Evolutionary conservation across 768 basidiomycete genomes (phyloP), one percentile per base, ranked within the genome.

Genomic region (Tulasnella sp.): DNA sequence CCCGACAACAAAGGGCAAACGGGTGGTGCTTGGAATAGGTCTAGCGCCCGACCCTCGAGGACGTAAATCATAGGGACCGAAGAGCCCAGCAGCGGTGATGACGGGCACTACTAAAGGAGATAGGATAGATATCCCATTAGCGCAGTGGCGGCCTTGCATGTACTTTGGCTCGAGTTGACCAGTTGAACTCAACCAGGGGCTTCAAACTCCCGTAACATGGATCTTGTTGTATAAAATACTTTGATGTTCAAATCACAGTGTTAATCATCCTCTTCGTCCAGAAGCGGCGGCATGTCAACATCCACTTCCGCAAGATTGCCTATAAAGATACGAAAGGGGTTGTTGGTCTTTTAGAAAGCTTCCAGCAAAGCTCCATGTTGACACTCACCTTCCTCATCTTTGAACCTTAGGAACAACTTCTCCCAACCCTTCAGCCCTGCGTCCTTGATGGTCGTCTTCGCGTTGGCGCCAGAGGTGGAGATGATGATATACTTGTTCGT

Each of bases 341-440:
- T n/a, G n/a, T n/a, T 11, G 42, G n/a, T n/a, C n/a, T n/a, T n/a
- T n/a, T n/a, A n/a, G n/a, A n/a, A n/a, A n/a, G n/a, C n/a, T n/a
- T n/a, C n/a, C 31, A 42, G 38, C 2, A 44, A 10, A 10, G 53
- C 17, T 22, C 7, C 7, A 49, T n/a, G 17, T n/a, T 21, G 15
- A 12, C 3, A 43, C 56, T 10, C 3, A 58, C 56, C 56, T 19
- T 58, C 30, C 12, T 22, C 56, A 48, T 58, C 56, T 29, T 45
- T 48, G 22, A 58, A 58, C 21, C 56, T 27, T n/a, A 58, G 30
- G 38, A 48, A 58, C 29, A 58, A 25, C 4, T 29, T 45, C 45
- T 58, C 56, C 56, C 56, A 58, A 25, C 22, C 46, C 56, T 46
- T 49, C 11, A 58, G 44, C 17, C 56, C 56, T 25, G 19, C 46